phyloP scores from a whole-genome alignment of 2,329 filamentous ascomycete species.

The Lecanicillium sp. region DNA sequence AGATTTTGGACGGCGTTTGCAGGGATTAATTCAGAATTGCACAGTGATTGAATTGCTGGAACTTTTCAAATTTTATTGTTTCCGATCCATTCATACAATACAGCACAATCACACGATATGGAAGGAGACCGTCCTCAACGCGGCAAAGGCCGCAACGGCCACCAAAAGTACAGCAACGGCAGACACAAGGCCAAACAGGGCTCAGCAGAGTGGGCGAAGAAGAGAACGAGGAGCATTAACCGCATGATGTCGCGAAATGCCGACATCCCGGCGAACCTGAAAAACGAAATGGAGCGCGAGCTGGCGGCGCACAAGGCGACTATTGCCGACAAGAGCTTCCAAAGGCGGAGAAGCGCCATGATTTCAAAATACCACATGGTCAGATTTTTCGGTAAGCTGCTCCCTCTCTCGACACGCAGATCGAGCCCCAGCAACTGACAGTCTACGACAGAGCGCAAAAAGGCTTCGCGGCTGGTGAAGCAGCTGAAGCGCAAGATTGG shows the following conservation, averaged over 20 bases:
- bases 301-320: constrained; percentile 60
- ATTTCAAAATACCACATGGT: constrained; percentile 79
- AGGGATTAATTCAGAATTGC: no score
- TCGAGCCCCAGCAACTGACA: not conserved
- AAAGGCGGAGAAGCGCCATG: constrained; percentile 61
- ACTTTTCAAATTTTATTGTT: not conserved
- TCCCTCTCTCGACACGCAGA: not conserved
- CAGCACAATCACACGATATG: not conserved
- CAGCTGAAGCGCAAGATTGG: constrained; percentile 55
- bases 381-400: constrained; percentile 66
- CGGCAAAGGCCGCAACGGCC: constrained; percentile 23
- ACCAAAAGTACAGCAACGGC: constrained; percentile 27
- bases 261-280: constrained; percentile 61
- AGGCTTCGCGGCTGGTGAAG: constrained; percentile 61
- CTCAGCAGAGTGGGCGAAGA: constrained; percentile 59
- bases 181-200: constrained; percentile 41
- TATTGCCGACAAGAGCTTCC: constrained; percentile 51
- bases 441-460: constrained; percentile 59
- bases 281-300: constrained; percentile 66
- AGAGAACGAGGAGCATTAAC: constrained; percentile 63
- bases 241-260: constrained; percentile 56
- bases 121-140: not conserved
- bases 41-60: not conserved
- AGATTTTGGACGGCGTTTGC: not conserved
- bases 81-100: not conserved